Evolutionary conservation across 192 early-diverging fungal genomes (phyloP), one percentile per base, ranked within the genome.

Genomic region (Coemansia sp.): DNA sequence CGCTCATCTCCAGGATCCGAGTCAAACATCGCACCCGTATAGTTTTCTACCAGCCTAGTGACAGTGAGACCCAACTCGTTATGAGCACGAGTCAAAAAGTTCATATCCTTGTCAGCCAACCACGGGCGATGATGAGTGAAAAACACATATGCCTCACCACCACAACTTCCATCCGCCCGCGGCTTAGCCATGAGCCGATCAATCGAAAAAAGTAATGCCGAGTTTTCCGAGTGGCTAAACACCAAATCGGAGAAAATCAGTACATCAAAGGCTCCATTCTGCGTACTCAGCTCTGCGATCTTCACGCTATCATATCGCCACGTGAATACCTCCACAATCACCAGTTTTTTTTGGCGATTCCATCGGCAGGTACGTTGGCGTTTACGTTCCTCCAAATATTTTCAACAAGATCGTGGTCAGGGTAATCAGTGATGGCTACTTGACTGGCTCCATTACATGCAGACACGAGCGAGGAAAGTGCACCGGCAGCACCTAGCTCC

Each of bases 81-180:
- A 8, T 82, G 72, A 0, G 93, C 93, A 33, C 92, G 79, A 36
- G 91, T 86, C 78, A 96, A 94, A 75, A 97, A 96, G 41, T 88
- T 86, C 76, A 94, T 80, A 73, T 97, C 96, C 61, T 87, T 79
- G 42, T 93, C 82, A 0, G 90, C 89, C 40, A 92, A 85, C 82
- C 91, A 89, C 10, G 93, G 92, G n/a, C 90, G 86, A 75, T 97
- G 94, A 65, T 94, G 91, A 0, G 93, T 92, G 73, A 92, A 97
- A 42, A 93, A 94, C 29, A 91, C 91, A 70, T 90, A 88, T 16
- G 91, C 89, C 31, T 85, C 82, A 41, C 90, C 91, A 16, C 64
- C 75, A 29, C 52, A 22, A 3, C 13, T 33, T 4, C 63, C 60
- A 31, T 36, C 72, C 10, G 8, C 8, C 7, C 46, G 24, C 63